A percentile compares a stretch with the other conserved stretches of the same genome.
phyloP scores from a whole-genome alignment of 257 asterid species.

The Solanum microdontum region DNA sequence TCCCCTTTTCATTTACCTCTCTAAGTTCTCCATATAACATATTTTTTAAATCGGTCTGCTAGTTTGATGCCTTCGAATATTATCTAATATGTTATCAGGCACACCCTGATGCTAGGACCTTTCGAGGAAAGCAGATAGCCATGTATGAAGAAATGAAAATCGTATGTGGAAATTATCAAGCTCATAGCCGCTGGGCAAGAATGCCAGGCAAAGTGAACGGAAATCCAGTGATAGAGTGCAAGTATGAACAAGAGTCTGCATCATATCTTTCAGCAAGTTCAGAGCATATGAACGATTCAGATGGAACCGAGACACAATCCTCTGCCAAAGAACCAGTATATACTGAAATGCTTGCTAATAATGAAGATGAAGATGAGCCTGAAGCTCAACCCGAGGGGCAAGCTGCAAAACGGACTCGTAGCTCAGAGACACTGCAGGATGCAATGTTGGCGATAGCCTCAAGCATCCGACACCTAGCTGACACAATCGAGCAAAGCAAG shows the following conservation, averaged over 20 bases:
- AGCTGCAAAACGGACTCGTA: not conserved
- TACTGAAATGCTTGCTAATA: not conserved
- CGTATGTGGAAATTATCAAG: not conserved
- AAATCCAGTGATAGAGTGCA: not conserved
- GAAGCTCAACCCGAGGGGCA: not conserved
- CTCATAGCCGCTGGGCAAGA: not conserved
- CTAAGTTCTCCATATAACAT: not conserved
- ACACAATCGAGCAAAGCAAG: not conserved
- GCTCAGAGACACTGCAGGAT: not conserved
- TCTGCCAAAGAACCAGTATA: slow-evolving; percentile 1
- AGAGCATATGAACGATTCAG: not conserved
- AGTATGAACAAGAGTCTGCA: slow-evolving; percentile 1
- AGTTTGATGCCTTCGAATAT: not conserved
- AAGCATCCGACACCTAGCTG: not conserved
- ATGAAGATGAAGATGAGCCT: not conserved
- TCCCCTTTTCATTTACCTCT: not conserved
- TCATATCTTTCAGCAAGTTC: slow-evolving; percentile 1
- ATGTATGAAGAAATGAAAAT: slow-evolving; percentile 1
- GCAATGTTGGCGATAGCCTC: slow-evolving; percentile 1
- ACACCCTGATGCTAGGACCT: slow-evolving; percentile 2
- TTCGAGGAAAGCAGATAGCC: not conserved
- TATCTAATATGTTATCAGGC: not conserved
- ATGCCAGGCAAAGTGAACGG: not conserved
- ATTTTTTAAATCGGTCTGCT: not conserved
- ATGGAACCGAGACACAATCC: not conserved